These are phyloP conservation scores for Colletotrichum sp. DNA, from an alignment of 2,329 filamentous ascomycete species.

Conservation along the genomic window DNA sequence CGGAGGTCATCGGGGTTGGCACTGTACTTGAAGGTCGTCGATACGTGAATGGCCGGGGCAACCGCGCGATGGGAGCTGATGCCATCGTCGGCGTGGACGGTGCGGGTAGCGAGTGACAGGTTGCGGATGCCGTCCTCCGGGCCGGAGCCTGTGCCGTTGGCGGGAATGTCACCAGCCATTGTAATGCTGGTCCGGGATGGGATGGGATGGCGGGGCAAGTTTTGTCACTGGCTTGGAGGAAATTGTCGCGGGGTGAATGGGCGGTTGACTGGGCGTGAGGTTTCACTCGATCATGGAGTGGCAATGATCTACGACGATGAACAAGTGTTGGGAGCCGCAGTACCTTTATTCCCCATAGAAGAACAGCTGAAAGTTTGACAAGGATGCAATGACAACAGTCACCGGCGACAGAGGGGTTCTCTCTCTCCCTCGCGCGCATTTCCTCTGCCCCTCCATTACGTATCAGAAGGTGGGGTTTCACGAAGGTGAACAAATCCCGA, in stretches of 20 bases:
- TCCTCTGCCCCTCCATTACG: slow-evolving; percentile 13
- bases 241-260: background rate
- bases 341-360: background rate
- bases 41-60: slow-evolving; percentile 87
- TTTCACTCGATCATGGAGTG: background rate
- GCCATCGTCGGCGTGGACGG: slow-evolving; percentile 83
- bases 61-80: slow-evolving; percentile 79
- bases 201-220: background rate
- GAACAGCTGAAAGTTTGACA: background rate
- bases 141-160: background rate
- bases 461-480: slow-evolving; percentile 10
- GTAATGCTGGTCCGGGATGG: background rate
- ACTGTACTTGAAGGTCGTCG: slow-evolving; percentile 88
- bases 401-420: background rate
- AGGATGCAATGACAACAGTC: background rate
- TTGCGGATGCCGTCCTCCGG: slow-evolving; percentile 27
- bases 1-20: slow-evolving; percentile 70
- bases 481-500: background rate
- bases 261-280: background rate
- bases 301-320: background rate
- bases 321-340: background rate
- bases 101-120: slow-evolving; percentile 68
- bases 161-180: slow-evolving; percentile 3
- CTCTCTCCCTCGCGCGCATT: background rate
- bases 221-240: background rate